These are phyloP conservation scores for Poterioochromonas sp. DNA, from an alignment of 352 stramenopile genomes.

Conservation along the genomic window DNA sequence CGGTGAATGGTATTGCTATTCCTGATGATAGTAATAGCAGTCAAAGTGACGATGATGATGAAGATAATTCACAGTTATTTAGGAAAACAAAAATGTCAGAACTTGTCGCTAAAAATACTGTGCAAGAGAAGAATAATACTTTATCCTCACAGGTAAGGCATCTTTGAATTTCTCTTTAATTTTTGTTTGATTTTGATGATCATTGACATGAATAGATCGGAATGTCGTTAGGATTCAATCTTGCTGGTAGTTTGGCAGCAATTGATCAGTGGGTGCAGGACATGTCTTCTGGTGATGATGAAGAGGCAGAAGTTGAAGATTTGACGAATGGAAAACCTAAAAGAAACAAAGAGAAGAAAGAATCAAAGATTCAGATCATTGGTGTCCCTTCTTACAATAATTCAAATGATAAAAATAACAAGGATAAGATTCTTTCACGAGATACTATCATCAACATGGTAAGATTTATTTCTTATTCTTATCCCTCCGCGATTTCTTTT, in stretches of 20 bases:
- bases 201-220: slow-evolving; percentile 9
- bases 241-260: slow-evolving; percentile 25
- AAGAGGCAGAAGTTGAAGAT: slow-evolving; percentile 5
- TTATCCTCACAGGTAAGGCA: slow-evolving; percentile 3
- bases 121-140: neutral
- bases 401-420: neutral
- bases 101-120: neutral
- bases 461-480: neutral
- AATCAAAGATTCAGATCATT: neutral
- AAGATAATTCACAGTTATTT: neutral
- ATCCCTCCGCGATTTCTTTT: neutral
- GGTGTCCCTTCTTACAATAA: neutral
- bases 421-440: slow-evolving; percentile 4
- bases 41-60: neutral
- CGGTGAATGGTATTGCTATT: neutral
- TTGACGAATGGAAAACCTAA: neutral
- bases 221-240: slow-evolving; percentile 27
- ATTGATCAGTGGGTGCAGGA: slow-evolving; percentile 35
- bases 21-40: neutral
- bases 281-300: slow-evolving; percentile 17
- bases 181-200: neutral
- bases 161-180: neutral
- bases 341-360: neutral
- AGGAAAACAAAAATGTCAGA: neutral
- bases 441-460: slow-evolving; percentile 9